Base-by-base conservation (phyloP, 805 yeast species). In the Hanseniaspora taiwanica region DNA sequence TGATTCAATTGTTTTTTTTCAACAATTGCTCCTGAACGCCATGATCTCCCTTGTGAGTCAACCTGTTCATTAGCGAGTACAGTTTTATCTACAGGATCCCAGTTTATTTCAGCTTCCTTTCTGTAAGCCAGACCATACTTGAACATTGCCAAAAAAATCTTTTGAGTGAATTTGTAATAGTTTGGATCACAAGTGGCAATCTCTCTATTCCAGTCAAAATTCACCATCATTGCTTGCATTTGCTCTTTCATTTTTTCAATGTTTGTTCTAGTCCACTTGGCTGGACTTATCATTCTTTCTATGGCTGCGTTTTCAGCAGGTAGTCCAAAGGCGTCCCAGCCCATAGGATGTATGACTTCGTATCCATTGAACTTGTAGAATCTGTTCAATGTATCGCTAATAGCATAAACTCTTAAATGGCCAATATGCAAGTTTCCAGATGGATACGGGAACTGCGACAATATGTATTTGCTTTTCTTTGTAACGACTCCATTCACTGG, bases 261-360 rank as follows among this genome's bases (percentile, higher is more conserved):
- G 55, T 91, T 91, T 13, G 64, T 52, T 33, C 63, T 67, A 0
- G 98, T 91, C 98, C 98, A 91, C 1, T 59, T 69, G 0, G 74
- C 72, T 0, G 98, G 96, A 46, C 74, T 75, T 10, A 84, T 68
- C 1, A 76, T 75, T 45, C 94, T 63, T 56, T 87, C 95, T 23
- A 85, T 78, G 0, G 98, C 98, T 0, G 98, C 98, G 58, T 91
- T 91, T 56, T 91, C 98, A 1, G 98, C 98, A 0, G 98, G 98
- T 21, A 91, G 65, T 1, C 98, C 98, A 67, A 91, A 91, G 0
- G 97, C 94, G 65, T 91, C 98, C 96, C 96, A 91, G 0, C 98
- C 98, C 94, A 91, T 87, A 0, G 97, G 96, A 55, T 91, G 95
- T 2, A 89, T 66, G 12, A 89, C 95, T 29, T 76, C 63, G 48